Evolutionary conservation across 2,329 filamentous ascomycete species (phyloP).

Genomic region (Talaromyces islandicus): DNA sequence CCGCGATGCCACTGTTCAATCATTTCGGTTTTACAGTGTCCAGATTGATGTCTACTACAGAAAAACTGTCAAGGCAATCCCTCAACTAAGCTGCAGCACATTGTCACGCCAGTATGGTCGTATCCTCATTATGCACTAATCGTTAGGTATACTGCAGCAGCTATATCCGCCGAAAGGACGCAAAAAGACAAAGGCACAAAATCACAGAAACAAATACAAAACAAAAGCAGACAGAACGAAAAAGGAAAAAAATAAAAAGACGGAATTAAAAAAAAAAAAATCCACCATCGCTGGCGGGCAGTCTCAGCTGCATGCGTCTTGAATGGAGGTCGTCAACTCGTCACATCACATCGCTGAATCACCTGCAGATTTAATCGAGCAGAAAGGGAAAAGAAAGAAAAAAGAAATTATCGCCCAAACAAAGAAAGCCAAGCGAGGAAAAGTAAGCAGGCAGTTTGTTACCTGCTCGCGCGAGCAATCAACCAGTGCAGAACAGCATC

Average conservation of each 20-base stretch:
- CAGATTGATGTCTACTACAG: background rate
- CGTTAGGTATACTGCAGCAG: background rate
- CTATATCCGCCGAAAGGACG: background rate
- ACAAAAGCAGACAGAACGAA: background rate
- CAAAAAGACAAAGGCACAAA: background rate
- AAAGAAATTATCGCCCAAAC: background rate
- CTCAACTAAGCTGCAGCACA: background rate
- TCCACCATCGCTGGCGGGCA: slow-evolving; percentile 42
- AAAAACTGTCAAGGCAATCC: background rate
- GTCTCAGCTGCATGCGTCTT: slow-evolving; percentile 41
- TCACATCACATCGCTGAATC: slow-evolving; percentile 34
- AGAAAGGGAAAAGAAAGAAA: background rate
- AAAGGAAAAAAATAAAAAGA: background rate
- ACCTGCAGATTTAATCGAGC: slow-evolving; percentile 31
- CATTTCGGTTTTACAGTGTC: background rate
- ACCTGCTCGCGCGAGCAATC: slow-evolving; percentile 79
- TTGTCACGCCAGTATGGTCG: background rate
- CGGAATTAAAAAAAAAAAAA: background rate
- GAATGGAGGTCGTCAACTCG: slow-evolving; percentile 49
- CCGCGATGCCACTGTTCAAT: background rate
- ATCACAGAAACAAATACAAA: background rate
- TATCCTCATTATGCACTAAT: background rate
- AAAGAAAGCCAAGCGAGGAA: too few relatives aligned
- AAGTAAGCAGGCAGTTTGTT: slow-evolving; percentile 20
- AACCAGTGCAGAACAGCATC: slow-evolving; percentile 96